Base-by-base conservation (phyloP, 1,284 basidiomycete genomes). In the Cerrena zonata region DNA sequence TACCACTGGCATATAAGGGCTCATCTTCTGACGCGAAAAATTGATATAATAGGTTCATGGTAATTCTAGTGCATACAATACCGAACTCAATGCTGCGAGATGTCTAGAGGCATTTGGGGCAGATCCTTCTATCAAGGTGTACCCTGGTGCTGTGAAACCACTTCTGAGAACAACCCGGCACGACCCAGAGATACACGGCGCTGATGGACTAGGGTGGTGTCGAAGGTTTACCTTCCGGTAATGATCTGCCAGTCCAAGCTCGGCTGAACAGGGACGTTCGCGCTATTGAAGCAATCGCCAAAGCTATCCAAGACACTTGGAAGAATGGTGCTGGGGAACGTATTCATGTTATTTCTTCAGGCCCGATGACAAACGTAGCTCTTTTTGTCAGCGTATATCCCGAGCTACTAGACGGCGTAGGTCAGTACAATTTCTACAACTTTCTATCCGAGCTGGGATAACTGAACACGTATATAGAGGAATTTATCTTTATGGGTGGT, bases 401-500 rank as follows among this genome's bases (percentile, higher is more conserved):
- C 0, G 80, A 89, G 38, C 69, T 93, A 5, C 61, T 89, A n/a
- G 73, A 73, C 2, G 83, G 75, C 7, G 70, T 91, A 3, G 63
- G 64, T 64, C 19, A 13, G 57, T 36, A n/a, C 5, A 21, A 11
- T 39, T 10, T 4, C 15, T 13, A 39, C 23, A 21, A 34, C 30
- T 15, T n/a, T n/a, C n/a, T n/a, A n/a, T n/a, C 30, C 30, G 7
- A 34, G 30, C 30, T 34, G 30, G 15, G 30, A 34, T 19, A 21
- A 26, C 24, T 36, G 23, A 47, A 30, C 4, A 52, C 23, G 26
- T 36, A 19, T 30, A n/a, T 36, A 66, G 82, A 86, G 53, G 79
- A 89, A 58, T 80, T 92, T 51, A 85, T 91, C 3, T 89, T 91
- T 60, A 92, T 93, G 90, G 90, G 91, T n/a, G 90, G 90, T 36